These are phyloP conservation scores for Leccinum subrobustum DNA, from an alignment of 1,284 basidiomycete genomes.

Conservation along the genomic window DNA sequence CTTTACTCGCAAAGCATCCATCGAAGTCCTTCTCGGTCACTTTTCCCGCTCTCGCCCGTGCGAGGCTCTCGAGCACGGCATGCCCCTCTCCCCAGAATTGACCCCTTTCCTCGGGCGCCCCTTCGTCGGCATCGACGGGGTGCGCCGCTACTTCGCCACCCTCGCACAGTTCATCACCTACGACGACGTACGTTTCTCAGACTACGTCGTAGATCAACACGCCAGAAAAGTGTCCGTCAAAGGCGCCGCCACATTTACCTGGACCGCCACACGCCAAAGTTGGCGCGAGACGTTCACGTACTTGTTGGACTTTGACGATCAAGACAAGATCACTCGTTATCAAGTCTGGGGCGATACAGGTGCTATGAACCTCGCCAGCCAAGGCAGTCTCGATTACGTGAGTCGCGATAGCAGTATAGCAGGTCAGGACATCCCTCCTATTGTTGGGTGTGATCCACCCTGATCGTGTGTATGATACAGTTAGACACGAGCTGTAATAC, in stretches of 20 bases:
- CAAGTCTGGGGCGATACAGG: constrained; percentile 71
- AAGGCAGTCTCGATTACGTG: constrained; percentile 40
- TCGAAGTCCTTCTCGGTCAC: constrained; percentile 44
- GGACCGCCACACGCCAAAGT: constrained; percentile 44
- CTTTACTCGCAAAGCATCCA: constrained; percentile 46
- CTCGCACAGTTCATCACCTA: constrained; percentile 45
- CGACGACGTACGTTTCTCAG: constrained; percentile 42
- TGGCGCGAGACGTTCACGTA: constrained; percentile 68
- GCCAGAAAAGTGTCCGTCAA: constrained; percentile 50
- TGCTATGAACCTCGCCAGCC: constrained; percentile 57
- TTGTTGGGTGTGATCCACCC: background rate
- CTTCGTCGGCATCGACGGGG: constrained; percentile 45
- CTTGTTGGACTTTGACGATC: constrained; percentile 58
- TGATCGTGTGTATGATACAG: constrained; percentile 20
- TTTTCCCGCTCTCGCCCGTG: constrained; percentile 49
- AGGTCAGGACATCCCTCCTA: background rate
- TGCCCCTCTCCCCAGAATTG: constrained; percentile 41
- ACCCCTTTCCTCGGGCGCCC: constrained; percentile 58
- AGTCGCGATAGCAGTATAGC: constrained; percentile 1
- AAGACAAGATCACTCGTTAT: constrained; percentile 52
- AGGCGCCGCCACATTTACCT: constrained; percentile 55
- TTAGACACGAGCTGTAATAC: constrained; percentile 4
- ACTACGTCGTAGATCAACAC: constrained; percentile 40
- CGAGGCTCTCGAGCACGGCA: constrained; percentile 57
- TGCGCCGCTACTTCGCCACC: constrained; percentile 49